Percentiles rank a stretch among this genome's conserved stretches.
phyloP scores from a whole-genome alignment of 2,329 filamentous ascomycete species.

The Aspergillus sp. region DNA sequence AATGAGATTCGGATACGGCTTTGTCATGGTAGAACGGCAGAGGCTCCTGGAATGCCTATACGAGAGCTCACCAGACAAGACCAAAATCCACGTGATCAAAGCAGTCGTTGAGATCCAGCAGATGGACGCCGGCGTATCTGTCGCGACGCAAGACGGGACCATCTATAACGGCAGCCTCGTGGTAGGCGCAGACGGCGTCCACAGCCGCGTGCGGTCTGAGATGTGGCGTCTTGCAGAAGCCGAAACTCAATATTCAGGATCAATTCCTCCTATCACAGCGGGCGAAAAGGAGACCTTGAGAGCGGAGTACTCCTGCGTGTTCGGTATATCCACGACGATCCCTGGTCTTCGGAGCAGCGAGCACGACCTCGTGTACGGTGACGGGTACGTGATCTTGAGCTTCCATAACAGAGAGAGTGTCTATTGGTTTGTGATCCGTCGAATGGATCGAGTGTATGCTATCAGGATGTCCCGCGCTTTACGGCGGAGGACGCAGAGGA shows the following conservation, averaged over 20 bases:
- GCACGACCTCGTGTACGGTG: slow-evolving; percentile 22
- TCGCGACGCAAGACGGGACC: background rate
- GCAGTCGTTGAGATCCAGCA: background rate
- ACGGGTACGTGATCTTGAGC: slow-evolving; percentile 25
- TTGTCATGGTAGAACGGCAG: slow-evolving; percentile 19
- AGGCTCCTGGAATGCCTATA: slow-evolving; percentile 17
- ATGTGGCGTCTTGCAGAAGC: slow-evolving; percentile 7
- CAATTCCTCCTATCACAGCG: background rate
- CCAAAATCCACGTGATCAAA: background rate
- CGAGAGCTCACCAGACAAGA: background rate
- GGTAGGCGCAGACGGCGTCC: slow-evolving; percentile 16
- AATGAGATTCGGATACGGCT: slow-evolving; percentile 18
- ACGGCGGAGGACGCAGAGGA: slow-evolving; percentile 25
- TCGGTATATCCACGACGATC: slow-evolving; percentile 32
- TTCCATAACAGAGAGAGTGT: slow-evolving; percentile 28
- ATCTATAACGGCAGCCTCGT: slow-evolving; percentile 2
- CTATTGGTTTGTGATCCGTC: slow-evolving; percentile 36
- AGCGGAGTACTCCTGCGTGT: slow-evolving; percentile 37
- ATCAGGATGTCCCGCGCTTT: slow-evolving; percentile 29
- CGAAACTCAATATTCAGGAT: background rate
- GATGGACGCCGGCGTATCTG: background rate
- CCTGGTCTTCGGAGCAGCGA: slow-evolving; percentile 23
- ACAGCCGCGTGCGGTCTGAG: slow-evolving; percentile 11
- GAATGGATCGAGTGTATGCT: slow-evolving; percentile 28
- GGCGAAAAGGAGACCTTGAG: slow-evolving; percentile 17